Base-by-base conservation (phyloP, 1,139 yeast species). In the Saccharomycopsis crataegensis region DNA sequence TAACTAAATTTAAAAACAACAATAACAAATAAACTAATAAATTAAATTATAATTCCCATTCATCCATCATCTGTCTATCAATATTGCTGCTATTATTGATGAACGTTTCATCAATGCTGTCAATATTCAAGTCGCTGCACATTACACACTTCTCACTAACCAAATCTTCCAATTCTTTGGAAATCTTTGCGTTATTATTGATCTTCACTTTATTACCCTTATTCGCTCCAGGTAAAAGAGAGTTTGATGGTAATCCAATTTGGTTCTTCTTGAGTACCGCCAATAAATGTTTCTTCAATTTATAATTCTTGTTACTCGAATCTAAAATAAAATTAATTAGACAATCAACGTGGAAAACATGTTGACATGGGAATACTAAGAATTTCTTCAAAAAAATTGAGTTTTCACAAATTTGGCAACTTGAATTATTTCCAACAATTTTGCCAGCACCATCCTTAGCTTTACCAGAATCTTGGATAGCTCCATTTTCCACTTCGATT, bases 321-420 rank as follows among this genome's bases (percentile, higher is more conserved):
- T 76, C 73, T 53, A 84, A 66, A 44, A 85, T 77, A 42, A 71
- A 71, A 55, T 80, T 78, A 5, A 86, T 78, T 33, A 90, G 68
- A 68, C 99, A 94, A 63, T 90, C 96, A 55, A 84, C 83, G 65
- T 94, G 99, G 70, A 87, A 86, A 7, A 88, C 82, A 67, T 93
- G 99, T 58, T 80, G 86, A 64, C 99, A 93, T 0, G 97, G 96
- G 64, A 90, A 93, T 9, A 85, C 81, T 51, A 86, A 76, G 63
- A 90, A 91, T 62, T 84, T 83, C 56, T 91, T 79, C 4, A 83
- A 78, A 2, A 89, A 77, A 48, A 93, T 70, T 6, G 94, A 76
- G 60, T 77, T 77, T 16, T 75, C 70, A 68, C 99, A 94, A 5
- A 80, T 61, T 47, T 78, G 74, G 69, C 99, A 93, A 22, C 48